phyloP scores from a whole-genome alignment of 2,329 filamentous ascomycete species.

The Curvularia lunata region DNA sequence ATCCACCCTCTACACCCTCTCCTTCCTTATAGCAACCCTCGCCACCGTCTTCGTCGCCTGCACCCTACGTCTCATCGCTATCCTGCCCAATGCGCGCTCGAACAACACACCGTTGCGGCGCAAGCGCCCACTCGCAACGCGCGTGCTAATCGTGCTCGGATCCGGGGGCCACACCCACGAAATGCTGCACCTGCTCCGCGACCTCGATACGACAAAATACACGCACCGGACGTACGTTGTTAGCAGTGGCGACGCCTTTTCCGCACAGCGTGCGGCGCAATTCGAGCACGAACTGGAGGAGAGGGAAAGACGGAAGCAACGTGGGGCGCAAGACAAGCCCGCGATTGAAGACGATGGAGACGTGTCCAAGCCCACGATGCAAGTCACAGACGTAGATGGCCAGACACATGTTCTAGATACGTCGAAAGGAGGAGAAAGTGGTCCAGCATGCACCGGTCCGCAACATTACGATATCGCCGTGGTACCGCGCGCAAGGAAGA shows the following conservation, averaged over 20 bases:
- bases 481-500: constrained; percentile 76
- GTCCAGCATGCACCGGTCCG: constrained; percentile 24
- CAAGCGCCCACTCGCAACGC: constrained; percentile 52
- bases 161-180: constrained; percentile 95
- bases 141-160: constrained; percentile 83
- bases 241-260: constrained; percentile 77
- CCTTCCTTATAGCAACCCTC: constrained; percentile 43
- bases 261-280: constrained; percentile 65
- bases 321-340: constrained; percentile 4
- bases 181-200: constrained; percentile 83
- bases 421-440: neutral
- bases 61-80: constrained; percentile 49
- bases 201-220: constrained; percentile 55
- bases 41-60: constrained; percentile 43
- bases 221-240: constrained; percentile 81
- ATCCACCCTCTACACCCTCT: constrained; percentile 31
- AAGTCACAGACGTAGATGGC: constrained; percentile 12
- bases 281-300: constrained; percentile 62
- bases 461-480: constrained; percentile 66
- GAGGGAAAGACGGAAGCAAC: constrained; percentile 13
- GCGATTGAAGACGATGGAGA: neutral
- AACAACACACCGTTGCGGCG: constrained; percentile 27
- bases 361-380: neutral
- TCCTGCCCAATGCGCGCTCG: constrained; percentile 45
- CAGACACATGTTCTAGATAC: neutral